Percentiles rank a stretch among this genome's conserved stretches.
phyloP scores from a whole-genome alignment of 2,329 filamentous ascomycete genomes.

The Trichoderma oligosporum region DNA sequence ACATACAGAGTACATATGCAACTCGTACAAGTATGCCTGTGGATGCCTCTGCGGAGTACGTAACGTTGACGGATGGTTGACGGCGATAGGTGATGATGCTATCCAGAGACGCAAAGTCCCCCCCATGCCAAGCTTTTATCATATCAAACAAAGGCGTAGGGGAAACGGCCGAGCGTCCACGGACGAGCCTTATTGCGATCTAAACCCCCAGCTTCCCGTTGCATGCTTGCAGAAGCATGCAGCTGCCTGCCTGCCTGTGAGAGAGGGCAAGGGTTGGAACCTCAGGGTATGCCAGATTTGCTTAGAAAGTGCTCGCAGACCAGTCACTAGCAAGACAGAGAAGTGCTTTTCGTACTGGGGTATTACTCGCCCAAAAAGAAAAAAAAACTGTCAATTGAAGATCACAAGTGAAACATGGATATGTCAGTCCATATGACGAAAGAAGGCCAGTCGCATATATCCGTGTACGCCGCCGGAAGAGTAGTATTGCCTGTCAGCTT shows the following conservation, averaged over 20 bases:
- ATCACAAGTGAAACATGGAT: conserved; percentile 7
- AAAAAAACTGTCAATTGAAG: not conserved
- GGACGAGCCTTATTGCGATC: conserved; percentile 5
- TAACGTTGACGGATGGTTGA: not conserved
- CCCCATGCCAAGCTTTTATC: conserved; percentile 3
- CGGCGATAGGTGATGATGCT: conserved; percentile 1
- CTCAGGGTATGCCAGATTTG: conserved; percentile 8
- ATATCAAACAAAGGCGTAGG: conserved; percentile 10
- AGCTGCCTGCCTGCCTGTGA: conserved; percentile 6
- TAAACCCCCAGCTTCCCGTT: conserved; percentile 16
- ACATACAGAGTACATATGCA: conserved; percentile 1
- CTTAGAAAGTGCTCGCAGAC: conserved; percentile 9
- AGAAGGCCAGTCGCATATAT: not conserved
- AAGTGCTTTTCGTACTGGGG: too few relatives aligned
- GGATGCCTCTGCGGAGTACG: conserved; percentile 1
- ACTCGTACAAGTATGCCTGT: conserved; percentile 10
- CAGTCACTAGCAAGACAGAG: too few relatives aligned
- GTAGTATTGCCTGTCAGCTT: not conserved
- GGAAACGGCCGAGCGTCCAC: conserved; percentile 3
- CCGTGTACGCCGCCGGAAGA: not conserved
- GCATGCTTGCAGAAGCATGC: conserved; percentile 19
- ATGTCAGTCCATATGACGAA: conserved; percentile 6
- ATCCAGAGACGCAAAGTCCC: conserved; percentile 4
- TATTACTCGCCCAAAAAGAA: too few relatives aligned
- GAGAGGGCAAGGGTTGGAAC: conserved; percentile 6